Evolutionary conservation across 805 yeast species (phyloP).

Genomic region (Metschnikowia similis): DNA sequence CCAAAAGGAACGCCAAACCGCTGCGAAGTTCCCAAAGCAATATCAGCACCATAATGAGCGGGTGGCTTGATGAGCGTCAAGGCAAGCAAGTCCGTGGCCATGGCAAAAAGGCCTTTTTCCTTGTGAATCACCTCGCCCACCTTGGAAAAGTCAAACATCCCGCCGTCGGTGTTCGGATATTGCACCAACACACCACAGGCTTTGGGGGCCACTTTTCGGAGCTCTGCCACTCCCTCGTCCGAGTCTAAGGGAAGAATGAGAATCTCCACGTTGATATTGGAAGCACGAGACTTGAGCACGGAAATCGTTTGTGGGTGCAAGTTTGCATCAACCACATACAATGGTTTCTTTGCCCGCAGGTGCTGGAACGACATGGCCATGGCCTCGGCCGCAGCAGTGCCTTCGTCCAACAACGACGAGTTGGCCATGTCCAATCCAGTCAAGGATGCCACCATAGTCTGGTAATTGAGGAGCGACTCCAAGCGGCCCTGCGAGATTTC

Average conservation of each 20-base stretch:
- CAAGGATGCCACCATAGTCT: conserved; percentile 84
- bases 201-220: conserved; percentile 25
- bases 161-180: conserved; percentile 87
- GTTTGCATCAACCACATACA: conserved; percentile 68
- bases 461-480: conserved; percentile 85
- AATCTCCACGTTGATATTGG: conserved; percentile 64
- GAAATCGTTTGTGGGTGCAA: conserved; percentile 83
- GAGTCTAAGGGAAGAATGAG: conserved; percentile 52
- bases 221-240: conserved; percentile 25
- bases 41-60: conserved; percentile 81
- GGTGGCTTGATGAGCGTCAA: conserved; percentile 85
- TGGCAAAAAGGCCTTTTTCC: conserved; percentile 70
- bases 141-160: conserved; percentile 42
- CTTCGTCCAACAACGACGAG: conserved; percentile 93
- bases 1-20: conserved; percentile 98
- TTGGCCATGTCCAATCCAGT: conserved; percentile 95
- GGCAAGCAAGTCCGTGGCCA: conserved; percentile 91
- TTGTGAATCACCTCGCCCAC: conserved; percentile 65
- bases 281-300: conserved; percentile 76
- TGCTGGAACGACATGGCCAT: conserved; percentile 77
- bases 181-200: conserved; percentile 84
- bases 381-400: conserved; percentile 97
- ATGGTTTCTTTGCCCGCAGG: conserved; percentile 59
- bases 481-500: conserved; percentile 96
- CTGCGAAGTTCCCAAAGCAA: conserved; percentile 89